These are phyloP conservation scores for Puccinia triticina DNA, from an alignment of 1,284 basidiomycete genomes.

Conservation along the genomic window DNA sequence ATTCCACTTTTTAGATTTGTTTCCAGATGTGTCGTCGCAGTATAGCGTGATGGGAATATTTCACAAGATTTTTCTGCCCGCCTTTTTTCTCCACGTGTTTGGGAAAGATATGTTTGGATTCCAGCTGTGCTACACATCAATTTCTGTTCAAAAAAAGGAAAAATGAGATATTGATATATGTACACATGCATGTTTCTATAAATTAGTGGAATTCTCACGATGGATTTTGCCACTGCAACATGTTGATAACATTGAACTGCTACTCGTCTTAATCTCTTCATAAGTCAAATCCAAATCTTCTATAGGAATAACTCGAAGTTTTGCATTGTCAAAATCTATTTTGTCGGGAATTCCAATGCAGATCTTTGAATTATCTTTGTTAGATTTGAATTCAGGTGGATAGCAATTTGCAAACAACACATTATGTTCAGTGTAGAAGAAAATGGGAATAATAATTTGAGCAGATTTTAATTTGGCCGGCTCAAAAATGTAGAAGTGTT, in stretches of 20 bases:
- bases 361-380: not conserved
- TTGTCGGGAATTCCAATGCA: not conserved
- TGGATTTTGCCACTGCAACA: not conserved
- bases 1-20: too few relatives aligned
- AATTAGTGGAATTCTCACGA: not conserved
- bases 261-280: not conserved
- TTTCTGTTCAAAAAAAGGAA: not conserved
- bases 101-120: not conserved
- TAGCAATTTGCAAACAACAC: not conserved
- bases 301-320: not conserved
- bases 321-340: not conserved
- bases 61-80: not conserved
- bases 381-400: not conserved
- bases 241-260: not conserved
- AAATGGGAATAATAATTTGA: constrained; percentile 1
- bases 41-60: constrained; percentile 1
- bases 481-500: constrained; percentile 13
- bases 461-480: not conserved
- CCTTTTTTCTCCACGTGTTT: not conserved
- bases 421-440: not conserved
- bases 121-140: not conserved
- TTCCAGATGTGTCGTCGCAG: too few relatives aligned
- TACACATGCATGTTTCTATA: too few relatives aligned
- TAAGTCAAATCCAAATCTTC: not conserved
- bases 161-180: not conserved